Percentiles rank a stretch among this genome's conserved stretches.
Evolutionary conservation across 371 early-diverging fungal species (phyloP).

Genomic region (Saksenaea oblongispora): DNA sequence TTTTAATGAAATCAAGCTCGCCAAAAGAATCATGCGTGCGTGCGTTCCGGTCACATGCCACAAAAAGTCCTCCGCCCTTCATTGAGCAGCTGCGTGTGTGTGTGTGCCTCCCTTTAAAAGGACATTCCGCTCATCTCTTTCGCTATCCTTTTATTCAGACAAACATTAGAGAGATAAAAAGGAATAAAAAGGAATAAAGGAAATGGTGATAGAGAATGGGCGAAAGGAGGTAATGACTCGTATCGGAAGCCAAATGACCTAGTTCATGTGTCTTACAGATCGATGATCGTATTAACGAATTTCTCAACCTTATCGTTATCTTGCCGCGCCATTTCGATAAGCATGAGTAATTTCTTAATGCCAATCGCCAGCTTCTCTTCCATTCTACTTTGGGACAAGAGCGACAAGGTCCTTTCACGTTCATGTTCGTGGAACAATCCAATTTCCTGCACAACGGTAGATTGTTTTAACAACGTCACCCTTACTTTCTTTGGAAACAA

Average conservation of each 20-base stretch:
- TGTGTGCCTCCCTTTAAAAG: not conserved
- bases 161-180: too few relatives aligned
- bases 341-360: slow-evolving; percentile 88
- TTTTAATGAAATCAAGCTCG: not conserved
- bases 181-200: not conserved
- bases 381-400: slow-evolving; percentile 56
- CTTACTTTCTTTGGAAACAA: not conserved
- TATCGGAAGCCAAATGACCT: not conserved
- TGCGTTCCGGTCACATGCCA: not conserved
- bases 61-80: not conserved
- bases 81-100: not conserved
- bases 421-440: slow-evolving; percentile 68
- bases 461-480: not conserved
- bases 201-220: not conserved
- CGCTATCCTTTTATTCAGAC: not conserved
- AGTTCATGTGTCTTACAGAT: slow-evolving; percentile 16
- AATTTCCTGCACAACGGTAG: slow-evolving; percentile 39
- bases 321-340: slow-evolving; percentile 89
- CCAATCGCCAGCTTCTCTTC: slow-evolving; percentile 76
- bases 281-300: slow-evolving; percentile 58
- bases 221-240: not conserved
- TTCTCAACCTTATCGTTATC: slow-evolving; percentile 67
- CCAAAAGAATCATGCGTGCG: slow-evolving; percentile 3
- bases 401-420: slow-evolving; percentile 49
- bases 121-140: not conserved